Conservation (phyloP, 2,329 filamentous ascomycete species). For the Beauveria bassiana region DNA sequence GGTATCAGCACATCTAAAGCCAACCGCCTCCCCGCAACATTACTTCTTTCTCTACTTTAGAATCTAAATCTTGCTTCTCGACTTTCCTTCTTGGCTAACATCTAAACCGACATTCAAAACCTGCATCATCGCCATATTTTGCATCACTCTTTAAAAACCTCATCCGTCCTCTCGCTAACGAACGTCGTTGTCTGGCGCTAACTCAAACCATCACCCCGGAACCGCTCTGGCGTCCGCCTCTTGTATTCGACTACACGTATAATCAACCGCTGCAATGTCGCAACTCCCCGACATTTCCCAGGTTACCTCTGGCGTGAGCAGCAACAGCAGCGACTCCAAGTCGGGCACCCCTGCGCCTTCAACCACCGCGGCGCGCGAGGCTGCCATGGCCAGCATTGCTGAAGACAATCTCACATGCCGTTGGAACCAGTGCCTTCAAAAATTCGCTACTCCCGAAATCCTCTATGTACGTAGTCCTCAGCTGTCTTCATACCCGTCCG, state of each 20-base stretch:
- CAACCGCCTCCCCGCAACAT: conserved; percentile 11
- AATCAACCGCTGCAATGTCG: not conserved
- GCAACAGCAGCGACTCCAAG: conserved; percentile 40
- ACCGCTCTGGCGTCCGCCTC: not conserved
- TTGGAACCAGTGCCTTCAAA: conserved; percentile 52
- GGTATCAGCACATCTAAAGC: conserved; percentile 9
- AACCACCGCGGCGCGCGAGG: conserved; percentile 37
- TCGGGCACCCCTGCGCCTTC: conserved; percentile 45
- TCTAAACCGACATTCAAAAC: not conserved
- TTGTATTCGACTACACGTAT: not conserved
- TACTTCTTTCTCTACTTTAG: not conserved
- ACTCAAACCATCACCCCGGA: not conserved
- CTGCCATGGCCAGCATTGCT: conserved; percentile 31
- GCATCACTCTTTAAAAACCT: not conserved
- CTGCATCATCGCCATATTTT: not conserved
- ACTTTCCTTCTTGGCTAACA: not conserved
- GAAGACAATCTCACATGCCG: conserved; percentile 53
- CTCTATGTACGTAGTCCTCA: conserved; percentile 45
- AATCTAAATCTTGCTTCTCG: not conserved
- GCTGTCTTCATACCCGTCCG: not conserved
- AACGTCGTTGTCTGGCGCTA: not conserved
- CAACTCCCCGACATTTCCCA: conserved; percentile 16
- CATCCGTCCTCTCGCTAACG: not conserved
- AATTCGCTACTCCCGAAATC: conserved; percentile 48
- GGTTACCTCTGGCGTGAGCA: conserved; percentile 25